A percentile compares a stretch with the other conserved stretches of the same genome.
Evolutionary conservation across 805 yeast species (phyloP).

Genomic region (Maudiozyma saulgeensis): DNA sequence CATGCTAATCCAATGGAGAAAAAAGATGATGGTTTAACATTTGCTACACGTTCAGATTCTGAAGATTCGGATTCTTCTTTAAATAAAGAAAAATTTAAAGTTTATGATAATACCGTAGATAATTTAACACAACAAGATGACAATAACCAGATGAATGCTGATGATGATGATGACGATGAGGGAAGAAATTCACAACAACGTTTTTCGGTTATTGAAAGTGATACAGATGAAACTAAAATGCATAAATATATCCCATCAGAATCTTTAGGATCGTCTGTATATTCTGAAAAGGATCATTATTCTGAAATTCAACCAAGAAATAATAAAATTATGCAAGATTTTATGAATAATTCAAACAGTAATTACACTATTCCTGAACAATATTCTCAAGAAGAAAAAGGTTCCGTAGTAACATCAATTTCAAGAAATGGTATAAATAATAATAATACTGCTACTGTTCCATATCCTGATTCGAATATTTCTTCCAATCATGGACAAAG

Average conservation of each 20-base stretch:
- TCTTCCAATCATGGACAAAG: background rate
- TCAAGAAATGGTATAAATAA: slow-evolving; percentile 63
- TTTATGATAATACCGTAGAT: background rate
- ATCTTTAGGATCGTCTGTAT: slow-evolving; percentile 17
- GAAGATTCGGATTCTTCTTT: slow-evolving; percentile 5
- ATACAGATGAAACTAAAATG: slow-evolving; percentile 1
- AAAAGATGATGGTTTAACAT: background rate
- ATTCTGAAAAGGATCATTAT: slow-evolving; percentile 12
- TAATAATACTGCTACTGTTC: slow-evolving; percentile 26
- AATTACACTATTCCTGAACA: slow-evolving; percentile 1
- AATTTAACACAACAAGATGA: background rate
- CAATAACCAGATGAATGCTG: too few species aligned
- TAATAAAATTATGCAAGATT: slow-evolving; percentile 18
- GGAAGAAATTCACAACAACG: slow-evolving; percentile 9
- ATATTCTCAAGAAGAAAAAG: slow-evolving; percentile 16
- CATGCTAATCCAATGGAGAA: background rate
- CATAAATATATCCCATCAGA: slow-evolving; percentile 5
- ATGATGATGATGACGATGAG: slow-evolving; percentile 1
- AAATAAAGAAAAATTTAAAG: slow-evolving; percentile 4
- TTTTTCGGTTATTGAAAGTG: slow-evolving; percentile 18
- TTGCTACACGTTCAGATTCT: slow-evolving; percentile 8
- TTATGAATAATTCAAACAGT: slow-evolving; percentile 9
- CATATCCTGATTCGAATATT: slow-evolving; percentile 28
- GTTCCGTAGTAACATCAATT: slow-evolving; percentile 67
- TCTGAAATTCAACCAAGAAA: slow-evolving; percentile 10